Base-by-base conservation (phyloP, 495 filamentous ascomycete genomes). In the Amphirosellinia nigrospora region DNA sequence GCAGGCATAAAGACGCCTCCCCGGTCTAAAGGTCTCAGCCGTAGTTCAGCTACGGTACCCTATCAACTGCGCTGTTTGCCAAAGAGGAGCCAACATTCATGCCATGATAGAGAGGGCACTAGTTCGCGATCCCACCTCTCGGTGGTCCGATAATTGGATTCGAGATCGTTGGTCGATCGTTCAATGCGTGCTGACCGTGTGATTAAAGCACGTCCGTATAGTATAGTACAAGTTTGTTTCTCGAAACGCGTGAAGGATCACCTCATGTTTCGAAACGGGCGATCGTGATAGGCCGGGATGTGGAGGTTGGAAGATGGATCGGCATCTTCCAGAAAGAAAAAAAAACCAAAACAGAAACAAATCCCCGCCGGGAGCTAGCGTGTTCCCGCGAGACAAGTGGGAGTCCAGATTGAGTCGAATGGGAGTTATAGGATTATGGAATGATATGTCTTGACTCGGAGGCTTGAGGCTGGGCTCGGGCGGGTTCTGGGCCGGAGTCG, bases 261-360 rank as follows among this genome's bases (percentile, higher is more conserved):
- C 45, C 46, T 38, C 46, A 53, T 28, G 63, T 65, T 65, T 65
- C 63, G 63, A 65, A 65, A 65, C 62, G 21, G 62, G 21, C 32
- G 45, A 65, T 65, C 63, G 23, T 46, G 46, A 65, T 65, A 65
- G 63, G 63, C 46, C 46, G 34, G 34, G n/a, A 13, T n/a, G 16
- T 39, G 30, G 32, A 30, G 41, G 19, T 38, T 26, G 45, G 21
- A 3, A n/a, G n/a, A 10, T 9, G 26, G 43, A 48, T 34, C 39
- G 4, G 8, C n/a, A 30, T 8, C 61, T 64, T 64, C 61, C 41
- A 64, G 61, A 64, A 53, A 45, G n/a, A n/a, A 26, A 64, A 43
- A 64, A 19, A 34, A 21, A 39, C 30, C 53, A 48, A 53, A 52
- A 65, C 63, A 50, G 62, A 48, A 50, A 45, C 62, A 65, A 28